Percentiles rank a stretch among this genome's conserved stretches.
phyloP scores from a whole-genome alignment of 2,329 filamentous ascomycete species.

The Colletotrichum ledebouriae region DNA sequence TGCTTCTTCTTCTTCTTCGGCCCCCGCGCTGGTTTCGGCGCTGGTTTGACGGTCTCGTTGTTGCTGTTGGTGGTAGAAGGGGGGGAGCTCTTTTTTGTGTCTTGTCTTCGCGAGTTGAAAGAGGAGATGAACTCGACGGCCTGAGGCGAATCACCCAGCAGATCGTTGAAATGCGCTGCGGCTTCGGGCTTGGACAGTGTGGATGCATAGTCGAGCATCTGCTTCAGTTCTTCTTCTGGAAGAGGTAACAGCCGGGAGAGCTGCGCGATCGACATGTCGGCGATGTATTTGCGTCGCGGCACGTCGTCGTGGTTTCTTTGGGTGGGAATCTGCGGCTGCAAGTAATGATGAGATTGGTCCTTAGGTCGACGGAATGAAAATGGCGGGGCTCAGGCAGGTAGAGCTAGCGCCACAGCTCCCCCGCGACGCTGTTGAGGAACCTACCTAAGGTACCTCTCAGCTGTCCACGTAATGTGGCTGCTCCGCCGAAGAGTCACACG shows the following conservation, averaged over 20 bases:
- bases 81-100: constrained; percentile 49
- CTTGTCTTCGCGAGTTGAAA: constrained; percentile 78
- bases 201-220: constrained; percentile 85
- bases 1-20: constrained; percentile 72
- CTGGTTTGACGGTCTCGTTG: constrained; percentile 52
- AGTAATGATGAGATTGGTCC: constrained; percentile 27
- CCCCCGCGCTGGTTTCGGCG: constrained; percentile 63
- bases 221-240: constrained; percentile 85
- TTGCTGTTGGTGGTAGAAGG: constrained; percentile 33
- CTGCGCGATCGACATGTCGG: constrained; percentile 71
- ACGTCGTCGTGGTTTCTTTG: not conserved
- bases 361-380: not conserved
- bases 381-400: constrained; percentile 5
- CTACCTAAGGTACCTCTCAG: too few species aligned
- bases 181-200: constrained; percentile 83
- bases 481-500: constrained; percentile 31
- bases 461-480: constrained; percentile 4
- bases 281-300: not conserved
- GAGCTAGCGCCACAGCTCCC: constrained; percentile 36
- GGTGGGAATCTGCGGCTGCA: not conserved
- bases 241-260: constrained; percentile 85
- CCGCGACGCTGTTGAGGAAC: constrained; percentile 16
- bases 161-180: constrained; percentile 86
- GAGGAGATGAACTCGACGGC: constrained; percentile 82
- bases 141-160: constrained; percentile 88